These are phyloP conservation scores for Nicotiana knightiana DNA, from an alignment of 257 asterid species.

Conservation along the genomic window DNA sequence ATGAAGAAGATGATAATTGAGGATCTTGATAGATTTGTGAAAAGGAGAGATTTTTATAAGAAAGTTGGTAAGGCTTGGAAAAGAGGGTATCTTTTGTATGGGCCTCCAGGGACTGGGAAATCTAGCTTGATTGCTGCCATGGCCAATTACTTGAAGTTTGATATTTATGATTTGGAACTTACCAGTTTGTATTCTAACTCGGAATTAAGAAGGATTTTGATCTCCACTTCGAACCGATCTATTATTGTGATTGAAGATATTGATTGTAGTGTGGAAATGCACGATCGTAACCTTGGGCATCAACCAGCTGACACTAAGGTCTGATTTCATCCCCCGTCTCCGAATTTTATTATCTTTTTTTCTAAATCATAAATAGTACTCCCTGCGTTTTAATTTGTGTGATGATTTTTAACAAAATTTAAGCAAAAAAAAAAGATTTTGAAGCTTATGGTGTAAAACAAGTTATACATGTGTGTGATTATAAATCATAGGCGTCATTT, in stretches of 20 bases:
- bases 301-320: constrained; percentile 32
- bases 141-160: constrained; percentile 71
- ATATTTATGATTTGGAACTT: constrained; percentile 69
- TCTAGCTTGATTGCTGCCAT: constrained; percentile 80
- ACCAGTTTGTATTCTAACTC: constrained; percentile 43
- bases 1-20: constrained; percentile 45
- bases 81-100: constrained; percentile 72
- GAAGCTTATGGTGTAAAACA: no score
- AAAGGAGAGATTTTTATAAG: constrained; percentile 67
- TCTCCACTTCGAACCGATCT: constrained; percentile 54
- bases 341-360: background rate
- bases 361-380: no score
- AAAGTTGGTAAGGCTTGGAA: constrained; percentile 91
- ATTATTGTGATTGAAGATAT: constrained; percentile 75
- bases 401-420: no score
- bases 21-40: constrained; percentile 66
- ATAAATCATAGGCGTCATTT: no score
- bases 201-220: constrained; percentile 53
- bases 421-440: no score
- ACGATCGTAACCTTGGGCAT: constrained; percentile 30
- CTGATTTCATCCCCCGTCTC: background rate
- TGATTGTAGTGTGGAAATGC: constrained; percentile 68
- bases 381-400: no score
- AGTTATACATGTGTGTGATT: no score
- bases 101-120: constrained; percentile 92